Evolutionary conservation across 2,329 filamentous ascomycete genomes (phyloP), one percentile per base, ranked within the genome.

Genomic region (Apiospora phragmitis): DNA sequence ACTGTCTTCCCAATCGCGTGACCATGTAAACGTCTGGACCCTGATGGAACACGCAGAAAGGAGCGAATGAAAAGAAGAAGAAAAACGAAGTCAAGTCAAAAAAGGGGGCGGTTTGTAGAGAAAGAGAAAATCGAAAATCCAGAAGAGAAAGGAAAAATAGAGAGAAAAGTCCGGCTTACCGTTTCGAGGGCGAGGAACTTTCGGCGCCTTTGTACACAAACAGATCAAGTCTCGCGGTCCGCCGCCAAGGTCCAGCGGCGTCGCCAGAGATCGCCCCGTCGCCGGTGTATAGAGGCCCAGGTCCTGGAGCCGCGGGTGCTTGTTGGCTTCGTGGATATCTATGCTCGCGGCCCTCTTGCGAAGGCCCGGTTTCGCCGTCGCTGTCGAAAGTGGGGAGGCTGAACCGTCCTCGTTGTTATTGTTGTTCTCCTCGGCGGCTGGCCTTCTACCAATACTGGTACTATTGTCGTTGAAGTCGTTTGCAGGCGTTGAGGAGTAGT

Each of bases 121-220:
- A n/a, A 38, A n/a, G 6, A 32, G 6, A 32, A 12, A 59, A 1
- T 35, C 29, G 29, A 59, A 12, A n/a, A 59, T 11, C 9, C 9
- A 21, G 18, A 35, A n/a, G 55, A 24, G 32, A 35, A 4, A n/a
- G 7, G 26, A 35, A 4, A 65, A 42, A 51, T n/a, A n/a, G n/a
- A n/a, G n/a, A n/a, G 67, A 47, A 21, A 38, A 45, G 14, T 32
- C 75, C 24, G 24, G 82, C 87, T 81, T 81, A 90, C 88, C 87
- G 76, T 90, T 90, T 65, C 88, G 83, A 69, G 88, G 88, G 70
- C 88, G 83, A 3, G 88, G 88, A 65, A 90, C 85, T 76, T 89
- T 90, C 5, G 87, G 87, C 24, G 85, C 83, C 62, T 86, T 86
- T 16, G 86, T 84, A 75, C 88, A 90, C 72, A 89, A 82, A 78